Percentiles rank a stretch among this genome's conserved stretches.
These are phyloP conservation scores for Fomitiporia mediterranea DNA, from an alignment of 1,284 basidiomycete genomes.

Conservation along the genomic window DNA sequence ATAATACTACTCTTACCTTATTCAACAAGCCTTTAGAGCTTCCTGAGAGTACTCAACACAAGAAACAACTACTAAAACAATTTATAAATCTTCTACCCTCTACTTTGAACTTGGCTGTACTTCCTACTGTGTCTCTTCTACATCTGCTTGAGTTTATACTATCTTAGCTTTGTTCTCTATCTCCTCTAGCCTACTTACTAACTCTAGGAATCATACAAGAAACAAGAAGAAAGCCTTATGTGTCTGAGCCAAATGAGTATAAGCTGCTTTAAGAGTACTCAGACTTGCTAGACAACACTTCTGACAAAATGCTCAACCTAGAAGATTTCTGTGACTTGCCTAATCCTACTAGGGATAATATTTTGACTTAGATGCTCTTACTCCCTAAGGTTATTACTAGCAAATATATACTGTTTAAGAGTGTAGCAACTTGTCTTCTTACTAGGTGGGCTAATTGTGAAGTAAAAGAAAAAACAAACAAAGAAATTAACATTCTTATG, in stretches of 20 bases:
- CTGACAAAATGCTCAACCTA: neutral
- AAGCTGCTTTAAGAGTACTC: neutral
- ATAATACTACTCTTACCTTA: neutral
- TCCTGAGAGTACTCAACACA: neutral
- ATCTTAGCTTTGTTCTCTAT: neutral
- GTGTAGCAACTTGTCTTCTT: neutral
- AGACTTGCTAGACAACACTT: neutral
- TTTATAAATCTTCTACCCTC: neutral
- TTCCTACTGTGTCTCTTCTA: neutral
- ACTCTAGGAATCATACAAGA: neutral
- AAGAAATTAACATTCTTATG: slow-evolving; percentile 27
- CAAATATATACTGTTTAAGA: slow-evolving; percentile 8
- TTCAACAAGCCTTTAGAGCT: neutral
- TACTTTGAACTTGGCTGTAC: neutral
- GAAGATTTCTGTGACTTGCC: neutral
- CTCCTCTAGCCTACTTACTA: neutral
- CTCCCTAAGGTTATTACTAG: neutral
- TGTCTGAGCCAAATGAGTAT: neutral
- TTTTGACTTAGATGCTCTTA: no score
- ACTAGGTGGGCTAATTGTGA: slow-evolving; percentile 25
- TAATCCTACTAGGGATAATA: neutral
- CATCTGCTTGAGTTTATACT: neutral
- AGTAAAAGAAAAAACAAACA: slow-evolving; percentile 24
- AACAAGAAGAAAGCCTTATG: neutral
- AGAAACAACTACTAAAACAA: neutral